Percentiles rank a stretch among this genome's conserved stretches.
These are phyloP conservation scores for Tuber aestivum DNA, from an alignment of 495 filamentous ascomycete species.

Conservation along the genomic window DNA sequence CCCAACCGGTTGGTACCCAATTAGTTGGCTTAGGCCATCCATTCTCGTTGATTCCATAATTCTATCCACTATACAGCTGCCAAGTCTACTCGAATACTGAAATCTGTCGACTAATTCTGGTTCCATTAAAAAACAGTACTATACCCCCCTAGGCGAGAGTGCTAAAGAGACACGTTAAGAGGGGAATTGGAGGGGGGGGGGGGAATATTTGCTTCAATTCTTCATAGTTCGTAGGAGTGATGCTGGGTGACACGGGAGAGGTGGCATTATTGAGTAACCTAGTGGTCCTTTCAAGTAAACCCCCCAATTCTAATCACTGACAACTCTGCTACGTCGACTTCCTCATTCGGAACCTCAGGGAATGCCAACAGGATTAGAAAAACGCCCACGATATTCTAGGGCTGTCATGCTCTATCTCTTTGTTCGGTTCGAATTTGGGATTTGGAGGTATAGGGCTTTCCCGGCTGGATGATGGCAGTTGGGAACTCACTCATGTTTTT, in stretches of 20 bases:
- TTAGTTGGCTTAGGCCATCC: background rate
- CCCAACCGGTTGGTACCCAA: background rate
- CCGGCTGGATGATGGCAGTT: background rate
- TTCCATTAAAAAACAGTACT: background rate
- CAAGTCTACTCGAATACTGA: background rate
- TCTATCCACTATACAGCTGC: background rate
- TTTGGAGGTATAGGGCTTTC: background rate
- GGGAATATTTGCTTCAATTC: background rate
- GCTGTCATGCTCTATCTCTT: background rate
- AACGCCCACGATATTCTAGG: background rate
- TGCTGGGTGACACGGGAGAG: background rate
- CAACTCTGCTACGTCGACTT: background rate
- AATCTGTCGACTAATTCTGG: background rate
- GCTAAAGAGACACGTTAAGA: too few species aligned
- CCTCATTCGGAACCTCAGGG: background rate
- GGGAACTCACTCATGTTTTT: background rate
- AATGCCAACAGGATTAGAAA: background rate
- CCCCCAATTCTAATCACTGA: too few species aligned
- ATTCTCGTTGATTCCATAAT: background rate
- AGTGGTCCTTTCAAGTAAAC: too few species aligned
- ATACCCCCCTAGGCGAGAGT: background rate
- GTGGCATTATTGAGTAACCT: background rate
- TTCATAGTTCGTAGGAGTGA: background rate
- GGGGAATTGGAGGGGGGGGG: background rate
- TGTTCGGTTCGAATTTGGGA: background rate